These are phyloP conservation scores for Xylaria intraflava DNA, from an alignment of 495 filamentous ascomycete genomes.

Conservation along the genomic window DNA sequence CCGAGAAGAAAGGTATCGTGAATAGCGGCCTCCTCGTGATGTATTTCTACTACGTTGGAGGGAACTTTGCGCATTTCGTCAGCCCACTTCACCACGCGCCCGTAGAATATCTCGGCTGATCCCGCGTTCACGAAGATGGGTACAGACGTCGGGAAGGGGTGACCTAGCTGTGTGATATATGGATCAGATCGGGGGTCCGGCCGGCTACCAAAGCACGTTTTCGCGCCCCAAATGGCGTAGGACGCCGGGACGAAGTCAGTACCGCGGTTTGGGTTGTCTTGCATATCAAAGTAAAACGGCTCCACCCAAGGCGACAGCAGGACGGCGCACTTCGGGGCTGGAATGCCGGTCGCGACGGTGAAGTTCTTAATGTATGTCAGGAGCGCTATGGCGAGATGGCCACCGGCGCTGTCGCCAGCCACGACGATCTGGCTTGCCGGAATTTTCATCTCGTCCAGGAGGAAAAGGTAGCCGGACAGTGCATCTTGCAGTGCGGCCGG, in stretches of 20 bases:
- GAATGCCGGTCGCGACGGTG: neutral
- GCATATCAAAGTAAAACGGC: conserved; percentile 5
- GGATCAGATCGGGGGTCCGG: neutral
- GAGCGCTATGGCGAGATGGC: conserved; percentile 21
- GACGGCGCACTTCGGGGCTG: conserved; percentile 3
- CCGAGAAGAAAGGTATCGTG: conserved; percentile 14
- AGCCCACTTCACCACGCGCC: neutral
- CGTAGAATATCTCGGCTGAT: conserved; percentile 7
- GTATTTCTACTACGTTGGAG: conserved; percentile 6
- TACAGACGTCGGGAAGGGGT: conserved; percentile 11
- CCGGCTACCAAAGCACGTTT: neutral
- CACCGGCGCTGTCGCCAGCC: conserved; percentile 21
- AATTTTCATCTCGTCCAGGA: conserved; percentile 26
- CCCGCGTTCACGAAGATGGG: conserved; percentile 13
- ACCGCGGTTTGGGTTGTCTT: neutral
- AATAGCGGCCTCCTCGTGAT: conserved; percentile 8
- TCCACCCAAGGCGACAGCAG: conserved; percentile 17
- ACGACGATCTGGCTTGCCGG: conserved; percentile 18
- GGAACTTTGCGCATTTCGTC: conserved; percentile 7
- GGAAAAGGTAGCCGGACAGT: conserved; percentile 33
- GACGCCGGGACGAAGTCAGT: conserved; percentile 12
- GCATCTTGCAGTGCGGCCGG: conserved; percentile 42
- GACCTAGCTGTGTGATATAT: conserved; percentile 13
- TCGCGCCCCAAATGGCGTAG: conserved; percentile 9
- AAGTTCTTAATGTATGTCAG: conserved; percentile 39